Base-by-base conservation (phyloP, 768 basidiomycete species). In the Mycena crocata region DNA sequence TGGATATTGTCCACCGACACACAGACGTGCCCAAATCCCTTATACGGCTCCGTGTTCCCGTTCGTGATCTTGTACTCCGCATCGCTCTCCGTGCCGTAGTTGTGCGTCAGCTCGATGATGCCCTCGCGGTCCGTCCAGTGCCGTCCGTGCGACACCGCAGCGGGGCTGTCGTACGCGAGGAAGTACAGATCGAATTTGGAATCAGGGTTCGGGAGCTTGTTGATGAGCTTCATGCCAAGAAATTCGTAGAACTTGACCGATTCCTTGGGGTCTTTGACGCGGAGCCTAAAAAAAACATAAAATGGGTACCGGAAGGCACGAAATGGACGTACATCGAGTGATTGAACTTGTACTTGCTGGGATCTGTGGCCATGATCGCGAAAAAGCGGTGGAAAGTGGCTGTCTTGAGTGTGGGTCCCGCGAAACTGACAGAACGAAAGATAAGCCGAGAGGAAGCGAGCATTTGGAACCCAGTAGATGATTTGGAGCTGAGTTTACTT, bases 61-160 rank as follows among this genome's bases (percentile, higher is more conserved):
- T 78, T 91, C 13, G 89, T 85, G 77, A 98, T 98, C 71, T 89
- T 77, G 83, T 96, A 96, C 68, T 79, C 79, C 56, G 89, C 72
- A 75, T 96, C 92, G 60, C 79, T 82, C 81, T 99, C 97, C 62
- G 94, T 94, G 60, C 96, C 94, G 76, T 95, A 93, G 83, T 96
- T 95, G 81, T 93, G 90, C 2, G 92, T 95, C 52, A 95, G 85
- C 77, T 96, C 94, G 64, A 95, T 87, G 70, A 96, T 79, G 57
- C 90, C 92, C 42, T 45, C 58, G 62, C 26, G 35, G 30, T 28
- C 13, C 51, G 58, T 40, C 64, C 67, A 60, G 67, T 88, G 93
- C 94, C 85, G 95, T 91, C 52, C 94, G 87, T 50, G 82, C 72
- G 73, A 87, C 87, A 28, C 81, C 80, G 48, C 88, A 1, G 77